Base-by-base conservation (phyloP, 805 yeast genomes). In the Suhomyces kilbournensis region DNA sequence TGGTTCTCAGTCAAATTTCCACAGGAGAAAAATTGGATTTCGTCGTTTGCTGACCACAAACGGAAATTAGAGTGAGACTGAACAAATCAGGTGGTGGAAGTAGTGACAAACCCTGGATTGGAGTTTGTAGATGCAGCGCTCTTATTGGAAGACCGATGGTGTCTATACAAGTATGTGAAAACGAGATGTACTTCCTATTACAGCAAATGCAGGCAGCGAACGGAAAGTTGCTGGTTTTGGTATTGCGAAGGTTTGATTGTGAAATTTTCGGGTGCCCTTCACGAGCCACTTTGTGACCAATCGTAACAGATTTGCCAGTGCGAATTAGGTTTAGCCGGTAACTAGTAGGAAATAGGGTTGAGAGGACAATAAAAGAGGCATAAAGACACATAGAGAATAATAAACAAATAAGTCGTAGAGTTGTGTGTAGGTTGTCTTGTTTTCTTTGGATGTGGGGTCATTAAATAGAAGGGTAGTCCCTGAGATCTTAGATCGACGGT, bases 201-300 rank as follows among this genome's bases (percentile, higher is more conserved):
- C 1, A 17, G 35, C 35, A 28, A 28, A 28, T 28, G n/a, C 32
- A 32, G 23, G 10, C 42, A 17, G 22, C 30, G 34, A 4, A 9
- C 8, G 32, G 43, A 40, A 35, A 40, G 43, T 42, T 25, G 50
- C 46, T 48, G 46, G 46, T 48, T 35, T 35, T 10, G 51, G 30
- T n/a, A 20, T 28, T 40, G 17, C 15, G 10, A 30, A 20, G 23
- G 15, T 12, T 30, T 12, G 40, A 25, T 20, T n/a, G 42, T 38
- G 51, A 48, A 48, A 17, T 48, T 48, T 48, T 43, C 38, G 26
- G 25, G 45, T 30, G 42, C 35, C 23, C 28, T 15, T 56, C 53
- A 23, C 52, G 23, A 38, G 49, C 32, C 23, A 45, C 40, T 28
- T 47, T 46, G 40, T 47, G 47, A 23, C 46, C n/a, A 15, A 53